Evolutionary conservation across 176 grass and related monocot species (phyloP).

Genomic region (Urochloa ruziziensis): DNA sequence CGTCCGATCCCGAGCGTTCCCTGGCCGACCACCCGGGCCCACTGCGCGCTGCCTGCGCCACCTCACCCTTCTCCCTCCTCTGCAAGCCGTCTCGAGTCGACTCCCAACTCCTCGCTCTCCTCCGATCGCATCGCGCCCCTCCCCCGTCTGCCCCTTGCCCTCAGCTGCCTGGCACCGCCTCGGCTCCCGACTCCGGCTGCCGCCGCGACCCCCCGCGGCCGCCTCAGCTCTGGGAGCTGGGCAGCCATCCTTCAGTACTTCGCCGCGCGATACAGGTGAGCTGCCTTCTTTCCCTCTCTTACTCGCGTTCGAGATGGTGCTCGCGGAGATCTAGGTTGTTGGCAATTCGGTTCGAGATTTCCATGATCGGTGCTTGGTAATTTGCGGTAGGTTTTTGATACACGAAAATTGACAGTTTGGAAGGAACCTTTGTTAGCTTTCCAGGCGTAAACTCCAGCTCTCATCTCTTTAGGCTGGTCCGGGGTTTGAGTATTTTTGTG

Average conservation of each 20-base stretch:
- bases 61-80: neutral
- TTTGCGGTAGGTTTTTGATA: neutral
- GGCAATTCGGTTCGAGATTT: neutral
- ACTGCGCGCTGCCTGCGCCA: neutral
- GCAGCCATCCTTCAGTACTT: neutral
- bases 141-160: neutral
- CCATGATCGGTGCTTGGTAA: neutral
- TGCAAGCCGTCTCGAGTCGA: neutral
- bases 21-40: neutral
- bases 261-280: neutral
- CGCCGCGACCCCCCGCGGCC: neutral
- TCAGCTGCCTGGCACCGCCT: neutral
- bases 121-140: constrained; percentile 11
- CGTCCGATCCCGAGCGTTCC: neutral
- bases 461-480: neutral
- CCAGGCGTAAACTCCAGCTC: neutral
- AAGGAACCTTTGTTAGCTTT: neutral
- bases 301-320: neutral
- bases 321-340: neutral
- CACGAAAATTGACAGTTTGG: neutral
- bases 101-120: neutral
- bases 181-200: neutral
- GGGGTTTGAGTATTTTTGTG: neutral
- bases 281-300: neutral
- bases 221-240: neutral